Evolutionary conservation across 805 yeast species (phyloP).

Genomic region (Wickerhamomyces subpelliculosus): DNA sequence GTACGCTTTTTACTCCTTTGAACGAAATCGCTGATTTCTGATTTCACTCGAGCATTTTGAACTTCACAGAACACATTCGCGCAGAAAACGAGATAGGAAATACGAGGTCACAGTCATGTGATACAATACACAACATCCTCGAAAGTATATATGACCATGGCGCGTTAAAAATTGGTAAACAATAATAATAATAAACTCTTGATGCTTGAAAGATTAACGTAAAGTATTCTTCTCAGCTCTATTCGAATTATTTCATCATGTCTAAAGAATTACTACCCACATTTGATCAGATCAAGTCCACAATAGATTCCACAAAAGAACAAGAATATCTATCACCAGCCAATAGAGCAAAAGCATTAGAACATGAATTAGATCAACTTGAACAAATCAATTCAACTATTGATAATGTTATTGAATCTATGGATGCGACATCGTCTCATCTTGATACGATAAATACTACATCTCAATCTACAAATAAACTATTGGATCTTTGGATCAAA

Average conservation of each 20-base stretch:
- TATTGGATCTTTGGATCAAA: slow-evolving; percentile 54
- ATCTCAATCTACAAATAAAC: slow-evolving; percentile 39
- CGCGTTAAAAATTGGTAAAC: too few species aligned
- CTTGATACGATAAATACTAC: slow-evolving; percentile 21
- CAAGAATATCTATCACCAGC: slow-evolving; percentile 13
- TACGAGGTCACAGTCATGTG: too few species aligned
- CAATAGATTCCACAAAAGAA: slow-evolving; percentile 8
- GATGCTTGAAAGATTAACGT: too few species aligned
- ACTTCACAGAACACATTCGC: background rate
- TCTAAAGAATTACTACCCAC: slow-evolving; percentile 10
- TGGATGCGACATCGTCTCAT: slow-evolving; percentile 14
- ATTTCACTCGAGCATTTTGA: background rate
- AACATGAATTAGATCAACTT: slow-evolving; percentile 17
- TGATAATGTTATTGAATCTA: slow-evolving; percentile 15
- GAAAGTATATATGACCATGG: too few species aligned
- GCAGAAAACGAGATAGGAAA: too few species aligned
- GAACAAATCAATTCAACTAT: slow-evolving; percentile 12
- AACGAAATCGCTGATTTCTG: background rate
- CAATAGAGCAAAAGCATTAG: slow-evolving; percentile 14
- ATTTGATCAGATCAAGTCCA: slow-evolving; percentile 4
- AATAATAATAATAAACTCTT: too few species aligned
- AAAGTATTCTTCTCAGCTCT: too few species aligned
- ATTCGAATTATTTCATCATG: slow-evolving; percentile 2
- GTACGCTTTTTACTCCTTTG: background rate
- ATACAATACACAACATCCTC: too few species aligned